Evolutionary conservation across 176 grass and related monocot species (phyloP), one percentile per base, ranked within the genome.

Genomic region (Hordeum vulgare): DNA sequence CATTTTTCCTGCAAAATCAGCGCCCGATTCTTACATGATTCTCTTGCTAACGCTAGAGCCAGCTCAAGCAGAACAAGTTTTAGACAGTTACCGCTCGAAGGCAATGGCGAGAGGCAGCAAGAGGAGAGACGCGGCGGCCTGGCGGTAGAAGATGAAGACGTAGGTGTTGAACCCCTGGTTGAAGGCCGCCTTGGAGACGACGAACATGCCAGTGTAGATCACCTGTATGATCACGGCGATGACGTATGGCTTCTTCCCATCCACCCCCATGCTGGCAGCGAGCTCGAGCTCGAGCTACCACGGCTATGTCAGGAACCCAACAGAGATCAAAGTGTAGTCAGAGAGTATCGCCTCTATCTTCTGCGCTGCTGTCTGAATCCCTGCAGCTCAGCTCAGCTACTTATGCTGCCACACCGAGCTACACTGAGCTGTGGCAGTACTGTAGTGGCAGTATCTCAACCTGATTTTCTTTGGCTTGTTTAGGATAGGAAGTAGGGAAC

Each of bases 71-170:
- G 69, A 17, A 18, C 7, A 0, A 20, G n/a, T 11, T 17, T 15
- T 21, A 24, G 23, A 9, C 6, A 45, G 3, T 29, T 74, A 84
- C 77, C 81, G 87, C 54, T 85, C 77, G 9, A 88, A 21, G 36
- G 84, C 13, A 59, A 97, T 56, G 51, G 90, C 77, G 1, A 94
- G 21, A 1, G 95, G 95, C 31, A 90, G 77, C 64, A 94, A 42
- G 3, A 94, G 54, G 5, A 89, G 31, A 14, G 88, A 69, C 34
- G 90, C 94, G 17, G 70, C 69, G 0, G 88, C 92, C 85, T 97
- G 95, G 9, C 95, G 90, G 68, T 97, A 97, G 84, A 97, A 92
- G 86, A 97, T 79, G 86, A 97, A 94, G 21, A 97, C 92, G 37
- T 81, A 86, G 57, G 95, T 91, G 88, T 60, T 97, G 61, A 92